A percentile compares a stretch with the other conserved stretches of the same genome.
Conservation (phyloP, 2,329 filamentous ascomycete species). For the Taxawa tesnikishii region DNA sequence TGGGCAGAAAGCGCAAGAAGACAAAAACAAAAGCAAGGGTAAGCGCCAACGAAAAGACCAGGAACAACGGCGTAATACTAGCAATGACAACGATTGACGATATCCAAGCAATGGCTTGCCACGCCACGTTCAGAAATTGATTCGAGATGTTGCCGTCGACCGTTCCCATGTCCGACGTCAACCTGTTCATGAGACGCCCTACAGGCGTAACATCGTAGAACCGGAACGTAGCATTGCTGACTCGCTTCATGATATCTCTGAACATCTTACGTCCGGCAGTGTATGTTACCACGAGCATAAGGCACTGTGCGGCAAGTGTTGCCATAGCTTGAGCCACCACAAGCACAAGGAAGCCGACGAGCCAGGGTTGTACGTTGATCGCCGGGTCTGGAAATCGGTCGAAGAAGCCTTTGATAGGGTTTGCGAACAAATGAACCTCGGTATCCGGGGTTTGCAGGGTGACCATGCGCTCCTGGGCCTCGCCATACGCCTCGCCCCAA, state of each 20-base stretch:
- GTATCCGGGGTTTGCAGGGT: slow-evolving; percentile 1
- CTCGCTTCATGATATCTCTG: slow-evolving; percentile 54
- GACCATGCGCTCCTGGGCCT: slow-evolving; percentile 10
- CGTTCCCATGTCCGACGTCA: slow-evolving; percentile 82
- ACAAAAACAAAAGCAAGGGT: slow-evolving; percentile 58
- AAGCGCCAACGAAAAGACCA: slow-evolving; percentile 58
- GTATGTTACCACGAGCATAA: slow-evolving; percentile 69
- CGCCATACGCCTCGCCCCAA: slow-evolving; percentile 67
- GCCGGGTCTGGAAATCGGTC: slow-evolving; percentile 52
- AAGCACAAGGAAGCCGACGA: slow-evolving; percentile 58
- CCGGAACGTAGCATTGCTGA: slow-evolving; percentile 71
- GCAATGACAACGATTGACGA: slow-evolving; percentile 68
- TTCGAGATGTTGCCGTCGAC: slow-evolving; percentile 75
- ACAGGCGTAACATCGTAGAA: slow-evolving; percentile 88
- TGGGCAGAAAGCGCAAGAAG: slow-evolving; percentile 67
- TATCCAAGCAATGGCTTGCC: slow-evolving; percentile 57
- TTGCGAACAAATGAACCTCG: slow-evolving; percentile 2
- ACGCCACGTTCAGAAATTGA: slow-evolving; percentile 60
- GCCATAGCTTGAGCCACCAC: slow-evolving; percentile 47
- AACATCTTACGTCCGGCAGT: slow-evolving; percentile 67
- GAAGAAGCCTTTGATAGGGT: slow-evolving; percentile 19
- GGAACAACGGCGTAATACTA: slow-evolving; percentile 63
- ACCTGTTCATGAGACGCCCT: slow-evolving; percentile 79
- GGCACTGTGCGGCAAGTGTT: slow-evolving; percentile 49
- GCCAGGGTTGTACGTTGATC: slow-evolving; percentile 59